phyloP scores from a whole-genome alignment of 2,329 filamentous ascomycete genomes.

The Penicillium freii region DNA sequence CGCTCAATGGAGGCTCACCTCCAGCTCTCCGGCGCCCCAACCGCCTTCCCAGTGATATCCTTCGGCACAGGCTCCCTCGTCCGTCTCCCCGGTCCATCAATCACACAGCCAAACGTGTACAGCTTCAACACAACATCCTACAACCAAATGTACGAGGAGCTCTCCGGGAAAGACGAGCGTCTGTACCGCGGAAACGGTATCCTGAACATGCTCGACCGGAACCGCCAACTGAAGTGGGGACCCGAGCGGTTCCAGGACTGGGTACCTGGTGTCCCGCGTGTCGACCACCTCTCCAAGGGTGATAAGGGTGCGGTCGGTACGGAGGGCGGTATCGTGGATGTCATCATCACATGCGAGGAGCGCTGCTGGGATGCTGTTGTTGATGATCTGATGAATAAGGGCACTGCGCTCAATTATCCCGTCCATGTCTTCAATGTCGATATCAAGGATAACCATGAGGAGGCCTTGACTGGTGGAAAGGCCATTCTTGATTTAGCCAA shows the following conservation, averaged over 20 bases:
- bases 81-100: slow-evolving; percentile 84
- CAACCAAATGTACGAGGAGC: slow-evolving; percentile 88
- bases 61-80: slow-evolving; percentile 96
- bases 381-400: slow-evolving; percentile 84
- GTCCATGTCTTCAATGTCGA: slow-evolving; percentile 99
- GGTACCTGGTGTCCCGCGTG: slow-evolving; percentile 78
- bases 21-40: slow-evolving; percentile 76
- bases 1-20: slow-evolving; percentile 99
- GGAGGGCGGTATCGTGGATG: slow-evolving; percentile 84
- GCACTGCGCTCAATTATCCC: slow-evolving; percentile 80
- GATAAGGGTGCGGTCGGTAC: slow-evolving; percentile 77
- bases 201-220: slow-evolving; percentile 91
- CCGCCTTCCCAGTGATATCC: slow-evolving; percentile 91
- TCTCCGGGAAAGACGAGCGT: slow-evolving; percentile 78
- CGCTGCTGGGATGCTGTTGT: slow-evolving; percentile 97
- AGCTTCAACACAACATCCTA: slow-evolving; percentile 97
- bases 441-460: slow-evolving; percentile 97
- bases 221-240: slow-evolving; percentile 87
- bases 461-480: slow-evolving; percentile 83
- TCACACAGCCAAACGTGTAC: slow-evolving; percentile 94
- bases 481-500: slow-evolving; percentile 91
- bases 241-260: slow-evolving; percentile 98
- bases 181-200: slow-evolving; percentile 91
- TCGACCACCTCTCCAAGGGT: slow-evolving; percentile 66
- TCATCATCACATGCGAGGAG: slow-evolving; percentile 97